Conservation (phyloP, 2,329 filamentous ascomycete species). For the Ascochyta lentis region DNA sequence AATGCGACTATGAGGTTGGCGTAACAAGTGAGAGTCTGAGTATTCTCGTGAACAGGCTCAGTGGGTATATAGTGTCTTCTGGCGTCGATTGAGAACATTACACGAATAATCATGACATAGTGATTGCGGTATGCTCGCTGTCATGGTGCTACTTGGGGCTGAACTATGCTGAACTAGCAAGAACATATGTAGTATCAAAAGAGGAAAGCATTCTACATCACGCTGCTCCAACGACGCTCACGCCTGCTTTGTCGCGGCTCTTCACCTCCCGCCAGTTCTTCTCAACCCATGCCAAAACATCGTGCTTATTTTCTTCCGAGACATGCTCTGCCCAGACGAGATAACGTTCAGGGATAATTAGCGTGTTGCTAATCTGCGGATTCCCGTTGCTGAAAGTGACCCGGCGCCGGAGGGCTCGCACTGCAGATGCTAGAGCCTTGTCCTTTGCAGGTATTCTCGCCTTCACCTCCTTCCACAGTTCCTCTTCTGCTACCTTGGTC, state of each 20-base stretch:
- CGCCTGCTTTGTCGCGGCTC: slow-evolving; percentile 37
- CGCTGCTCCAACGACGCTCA: slow-evolving; percentile 16
- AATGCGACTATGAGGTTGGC: slow-evolving; percentile 40
- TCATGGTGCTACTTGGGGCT: background rate
- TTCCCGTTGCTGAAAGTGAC: slow-evolving; percentile 37
- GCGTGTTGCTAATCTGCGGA: slow-evolving; percentile 24
- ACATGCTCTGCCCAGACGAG: slow-evolving; percentile 33
- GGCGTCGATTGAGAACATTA: no score
- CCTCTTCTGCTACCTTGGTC: slow-evolving; percentile 44
- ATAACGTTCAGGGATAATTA: slow-evolving; percentile 21
- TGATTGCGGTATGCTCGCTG: background rate
- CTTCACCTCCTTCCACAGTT: slow-evolving; percentile 57
- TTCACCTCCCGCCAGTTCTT: slow-evolving; percentile 42
- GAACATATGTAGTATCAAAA: background rate
- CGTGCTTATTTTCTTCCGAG: slow-evolving; percentile 11
- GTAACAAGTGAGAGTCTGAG: no score
- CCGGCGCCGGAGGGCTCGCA: slow-evolving; percentile 46
- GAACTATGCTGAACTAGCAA: background rate
- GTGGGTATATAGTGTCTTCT: no score
- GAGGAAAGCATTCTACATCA: background rate
- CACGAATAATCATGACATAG: no score
- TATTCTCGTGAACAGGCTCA: no score
- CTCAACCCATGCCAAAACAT: slow-evolving; percentile 39
- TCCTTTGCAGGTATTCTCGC: slow-evolving; percentile 38
- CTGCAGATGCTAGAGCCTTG: slow-evolving; percentile 27